Conservation (phyloP, 2,329 filamentous ascomycete species). For the Colletotrichum paranaense region DNA sequence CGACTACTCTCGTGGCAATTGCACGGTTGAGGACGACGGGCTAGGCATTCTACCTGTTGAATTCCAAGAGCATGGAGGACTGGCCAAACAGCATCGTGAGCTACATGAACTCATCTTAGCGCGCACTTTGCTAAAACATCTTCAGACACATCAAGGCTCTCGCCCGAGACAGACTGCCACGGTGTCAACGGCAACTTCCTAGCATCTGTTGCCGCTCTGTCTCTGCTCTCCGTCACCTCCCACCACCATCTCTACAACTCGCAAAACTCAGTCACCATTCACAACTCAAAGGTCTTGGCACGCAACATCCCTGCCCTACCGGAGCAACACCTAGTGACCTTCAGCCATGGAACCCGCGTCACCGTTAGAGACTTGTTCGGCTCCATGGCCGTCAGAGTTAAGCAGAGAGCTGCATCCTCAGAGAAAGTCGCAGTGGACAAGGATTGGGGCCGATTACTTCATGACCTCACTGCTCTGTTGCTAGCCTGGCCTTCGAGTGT, state of each 20-base stretch:
- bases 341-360: constrained; percentile 79
- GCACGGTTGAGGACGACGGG: constrained; percentile 87
- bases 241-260: constrained; percentile 70
- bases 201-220: constrained; percentile 79
- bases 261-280: constrained; percentile 74
- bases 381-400: constrained; percentile 89
- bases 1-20: constrained; percentile 81
- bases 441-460: constrained; percentile 74
- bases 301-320: constrained; percentile 71
- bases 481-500: constrained; percentile 73
- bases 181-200: constrained; percentile 82
- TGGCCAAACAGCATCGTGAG: constrained; percentile 80
- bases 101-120: constrained; percentile 26
- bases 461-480: constrained; percentile 71
- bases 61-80: constrained; percentile 75
- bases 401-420: constrained; percentile 73
- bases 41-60: constrained; percentile 79
- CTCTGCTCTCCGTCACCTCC: constrained; percentile 81
- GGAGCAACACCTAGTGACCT: constrained; percentile 66
- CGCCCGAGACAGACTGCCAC: constrained; percentile 59
- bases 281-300: constrained; percentile 74
- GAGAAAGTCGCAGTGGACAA: constrained; percentile 64
- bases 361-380: constrained; percentile 86
- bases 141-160: constrained; percentile 82
- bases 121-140: constrained; percentile 22